A percentile compares a stretch with the other conserved stretches of the same genome.
Conservation (phyloP, 176 grass and related monocot species). For the Chloris gayana region DNA sequence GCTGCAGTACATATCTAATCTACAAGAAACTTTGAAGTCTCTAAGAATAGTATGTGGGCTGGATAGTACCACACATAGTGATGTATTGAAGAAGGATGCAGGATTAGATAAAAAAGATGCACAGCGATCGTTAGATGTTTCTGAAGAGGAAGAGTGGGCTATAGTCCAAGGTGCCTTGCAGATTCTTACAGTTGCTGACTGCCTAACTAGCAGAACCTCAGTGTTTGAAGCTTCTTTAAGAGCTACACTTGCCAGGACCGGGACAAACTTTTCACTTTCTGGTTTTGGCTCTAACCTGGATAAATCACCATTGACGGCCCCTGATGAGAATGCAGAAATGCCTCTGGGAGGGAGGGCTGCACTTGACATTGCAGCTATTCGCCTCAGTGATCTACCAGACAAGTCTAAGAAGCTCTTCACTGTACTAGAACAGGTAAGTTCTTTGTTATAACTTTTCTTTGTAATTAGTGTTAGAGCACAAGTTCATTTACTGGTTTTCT, state of each 20-base stretch:
- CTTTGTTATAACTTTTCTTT: constrained; percentile 19
- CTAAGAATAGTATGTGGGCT: constrained; percentile 79
- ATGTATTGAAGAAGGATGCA: constrained; percentile 55
- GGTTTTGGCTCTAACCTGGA: constrained; percentile 56
- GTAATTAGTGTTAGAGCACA: constrained; percentile 16
- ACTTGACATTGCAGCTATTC: constrained; percentile 82
- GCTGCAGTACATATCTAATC: constrained; percentile 92
- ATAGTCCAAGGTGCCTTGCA: constrained; percentile 97
- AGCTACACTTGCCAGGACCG: constrained; percentile 91
- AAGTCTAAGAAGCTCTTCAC: constrained; percentile 89
- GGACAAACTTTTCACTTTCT: constrained; percentile 81
- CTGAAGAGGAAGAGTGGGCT: constrained; percentile 99
- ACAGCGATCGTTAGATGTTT: constrained; percentile 61
- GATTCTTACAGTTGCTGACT: constrained; percentile 97
- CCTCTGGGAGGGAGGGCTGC: constrained; percentile 57
- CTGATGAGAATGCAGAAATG: constrained; percentile 53
- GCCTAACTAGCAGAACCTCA: constrained; percentile 81
- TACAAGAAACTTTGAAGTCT: constrained; percentile 96
- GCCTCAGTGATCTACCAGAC: constrained; percentile 84
- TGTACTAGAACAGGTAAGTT: constrained; percentile 84
- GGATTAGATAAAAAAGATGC: constrained; percentile 68
- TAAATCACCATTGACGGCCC: constrained; percentile 44
- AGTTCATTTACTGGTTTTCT: not conserved
- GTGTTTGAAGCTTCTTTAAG: constrained; percentile 99
- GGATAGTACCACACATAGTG: constrained; percentile 62